Evolutionary conservation across 108 stramenopile species (phyloP).

Genomic region (Phaeodactylum tricornutum): DNA sequence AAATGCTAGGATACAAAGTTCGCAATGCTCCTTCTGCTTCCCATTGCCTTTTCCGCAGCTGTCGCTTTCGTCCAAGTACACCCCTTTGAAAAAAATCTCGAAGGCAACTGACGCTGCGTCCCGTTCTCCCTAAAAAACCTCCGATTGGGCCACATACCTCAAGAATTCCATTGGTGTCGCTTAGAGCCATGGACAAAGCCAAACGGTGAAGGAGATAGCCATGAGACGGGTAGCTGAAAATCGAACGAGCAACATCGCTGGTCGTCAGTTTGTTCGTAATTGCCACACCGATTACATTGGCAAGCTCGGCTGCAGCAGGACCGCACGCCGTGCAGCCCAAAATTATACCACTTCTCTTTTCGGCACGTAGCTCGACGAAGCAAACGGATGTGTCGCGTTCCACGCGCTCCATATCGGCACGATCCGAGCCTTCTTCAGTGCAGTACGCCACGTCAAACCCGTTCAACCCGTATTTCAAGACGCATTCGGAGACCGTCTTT

Average conservation of each 20-base stretch:
- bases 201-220: constrained; percentile 38
- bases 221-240: constrained; percentile 38
- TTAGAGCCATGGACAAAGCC: constrained; percentile 24
- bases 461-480: constrained; percentile 14
- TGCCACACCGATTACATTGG: constrained; percentile 29
- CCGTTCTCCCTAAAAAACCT: too few relatives aligned
- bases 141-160: constrained; percentile 21
- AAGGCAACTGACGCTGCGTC: too few relatives aligned
- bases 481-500: constrained; percentile 22
- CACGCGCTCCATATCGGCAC: constrained; percentile 27
- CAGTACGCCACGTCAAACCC: constrained; percentile 19
- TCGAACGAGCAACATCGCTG: constrained; percentile 18
- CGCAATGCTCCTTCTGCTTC: too few relatives aligned
- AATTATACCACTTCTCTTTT: constrained; percentile 16
- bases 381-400: constrained; percentile 9
- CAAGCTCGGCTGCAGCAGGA: constrained; percentile 35
- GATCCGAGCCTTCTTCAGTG: constrained; percentile 22
- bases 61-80: too few relatives aligned
- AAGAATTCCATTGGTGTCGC: constrained; percentile 15
- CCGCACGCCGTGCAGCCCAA: constrained; percentile 25
- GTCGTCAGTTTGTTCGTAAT: constrained; percentile 15
- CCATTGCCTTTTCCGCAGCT: too few relatives aligned
- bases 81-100: too few relatives aligned
- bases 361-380: constrained; percentile 28
- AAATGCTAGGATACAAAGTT: too few relatives aligned